phyloP scores from a whole-genome alignment of 352 stramenopile genomes.

The Pythium insidiosum region DNA sequence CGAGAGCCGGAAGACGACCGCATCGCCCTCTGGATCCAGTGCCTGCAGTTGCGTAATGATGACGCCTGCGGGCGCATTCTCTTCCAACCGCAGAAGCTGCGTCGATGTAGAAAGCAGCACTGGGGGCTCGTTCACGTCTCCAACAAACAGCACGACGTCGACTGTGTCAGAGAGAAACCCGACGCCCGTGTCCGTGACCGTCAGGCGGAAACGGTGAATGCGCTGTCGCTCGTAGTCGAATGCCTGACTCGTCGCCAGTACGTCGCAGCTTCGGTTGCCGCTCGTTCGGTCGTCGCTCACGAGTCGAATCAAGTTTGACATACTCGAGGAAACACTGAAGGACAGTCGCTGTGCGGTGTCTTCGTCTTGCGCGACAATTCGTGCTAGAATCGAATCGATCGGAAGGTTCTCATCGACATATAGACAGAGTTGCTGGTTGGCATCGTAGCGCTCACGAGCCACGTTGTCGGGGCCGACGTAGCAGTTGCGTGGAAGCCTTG shows the following conservation, averaged over 20 bases:
- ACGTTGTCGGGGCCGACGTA: conserved; percentile 24
- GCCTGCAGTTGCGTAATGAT: conserved; percentile 26
- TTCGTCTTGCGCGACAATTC: conserved; percentile 21
- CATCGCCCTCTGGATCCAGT: conserved; percentile 37
- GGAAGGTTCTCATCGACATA: conserved; percentile 24
- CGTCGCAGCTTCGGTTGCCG: conserved; percentile 25
- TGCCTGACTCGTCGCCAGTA: conserved; percentile 19
- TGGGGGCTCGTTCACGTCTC: conserved; percentile 38
- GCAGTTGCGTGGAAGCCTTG: conserved; percentile 36
- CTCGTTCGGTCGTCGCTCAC: too few species aligned
- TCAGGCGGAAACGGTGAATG: conserved; percentile 29
- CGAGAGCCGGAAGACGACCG: conserved; percentile 25
- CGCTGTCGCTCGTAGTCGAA: conserved; percentile 36
- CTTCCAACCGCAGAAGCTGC: conserved; percentile 17
- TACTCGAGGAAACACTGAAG: too few species aligned
- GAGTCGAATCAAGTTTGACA: too few species aligned
- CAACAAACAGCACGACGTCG: conserved; percentile 32
- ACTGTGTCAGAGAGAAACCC: conserved; percentile 33
- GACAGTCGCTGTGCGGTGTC: conserved; percentile 34
- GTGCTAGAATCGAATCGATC: conserved; percentile 15
- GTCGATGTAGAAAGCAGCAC: conserved; percentile 19
- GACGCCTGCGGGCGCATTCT: conserved; percentile 21
- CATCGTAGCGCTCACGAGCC: conserved; percentile 24
- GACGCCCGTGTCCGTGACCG: conserved; percentile 34
- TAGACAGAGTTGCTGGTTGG: conserved; percentile 41